Base-by-base conservation (phyloP, 148 eudicot genomes). In the Camellia japonica region DNA sequence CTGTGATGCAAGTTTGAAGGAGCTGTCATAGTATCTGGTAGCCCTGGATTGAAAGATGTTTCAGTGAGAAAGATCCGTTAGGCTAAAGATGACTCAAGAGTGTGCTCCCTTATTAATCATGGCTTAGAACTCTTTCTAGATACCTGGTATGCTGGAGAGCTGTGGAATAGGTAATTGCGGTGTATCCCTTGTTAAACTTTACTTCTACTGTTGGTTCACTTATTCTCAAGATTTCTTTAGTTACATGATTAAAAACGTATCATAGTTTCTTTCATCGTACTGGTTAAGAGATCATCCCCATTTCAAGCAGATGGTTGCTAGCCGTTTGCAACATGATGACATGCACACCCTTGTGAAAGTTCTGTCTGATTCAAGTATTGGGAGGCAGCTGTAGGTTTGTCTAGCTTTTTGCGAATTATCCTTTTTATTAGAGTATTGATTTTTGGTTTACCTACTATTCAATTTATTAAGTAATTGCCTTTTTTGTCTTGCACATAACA, bases 1-100 rank as follows among this genome's bases (percentile, higher is more conserved):
- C 20, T 72, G 56, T 10, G 71, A 14, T 74, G 83, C 68, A 78
- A 95, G 99, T 86, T 94, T 80, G 81, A 83, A 82, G 88, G 92
- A 83, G 95, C 94, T 71, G 79, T 96, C 51, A 85, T 96, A 71
- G 82, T 96, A 46, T 94, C 99, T 85, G 99, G 99, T 85, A 96
- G 99, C 86, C 98, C 99, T 73, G 99, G 99, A 68, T 79, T 96
- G 73, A 74, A 73, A 56, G 86, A 92, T 71, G 78, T 55, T 15
- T 74, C 47, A 13, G 92, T 85, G 43, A 93, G 98, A 82, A 85
- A 83, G 71, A 71, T 86, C 16, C 91, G 98, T 42, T 89, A 83
- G 64, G 97, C 92, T 19, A 90, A 85, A 85, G 98, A 94, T 84
- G 95, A 96, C 84, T 88, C 89, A 73, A 85, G 88, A 82, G 92